Percentiles rank a stretch among this genome's conserved stretches.
Conservation (phyloP, 352 stramenopile species). For the Globisporangium paroecandrum region DNA sequence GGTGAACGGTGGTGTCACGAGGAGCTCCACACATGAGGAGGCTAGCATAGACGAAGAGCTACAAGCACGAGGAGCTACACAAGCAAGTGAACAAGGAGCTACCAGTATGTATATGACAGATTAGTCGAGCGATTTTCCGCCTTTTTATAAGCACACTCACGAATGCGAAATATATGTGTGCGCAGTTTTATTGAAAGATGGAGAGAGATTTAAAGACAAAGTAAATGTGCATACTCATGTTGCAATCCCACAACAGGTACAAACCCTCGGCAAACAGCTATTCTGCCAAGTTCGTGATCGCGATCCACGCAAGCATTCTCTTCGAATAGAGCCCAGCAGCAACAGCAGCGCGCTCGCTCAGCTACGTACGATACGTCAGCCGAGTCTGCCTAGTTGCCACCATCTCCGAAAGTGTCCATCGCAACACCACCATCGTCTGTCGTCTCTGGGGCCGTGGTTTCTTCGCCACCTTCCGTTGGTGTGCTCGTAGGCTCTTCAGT, state of each 20-base stretch:
- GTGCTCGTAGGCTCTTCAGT: background rate
- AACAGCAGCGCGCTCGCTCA: background rate
- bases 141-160: background rate
- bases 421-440: background rate
- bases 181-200: too few relatives aligned
- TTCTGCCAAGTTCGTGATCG: background rate
- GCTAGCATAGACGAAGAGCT: background rate
- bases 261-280: background rate
- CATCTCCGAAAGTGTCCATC: background rate
- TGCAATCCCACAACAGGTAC: background rate
- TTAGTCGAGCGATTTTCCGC: too few relatives aligned
- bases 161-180: background rate
- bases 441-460: background rate
- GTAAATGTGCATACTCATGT: background rate
- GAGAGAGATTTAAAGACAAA: too few relatives aligned
- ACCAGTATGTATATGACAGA: background rate
- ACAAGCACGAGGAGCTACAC: background rate
- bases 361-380: background rate
- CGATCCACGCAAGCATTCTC: too few relatives aligned
- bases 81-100: background rate
- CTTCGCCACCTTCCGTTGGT: background rate
- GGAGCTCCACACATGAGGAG: background rate
- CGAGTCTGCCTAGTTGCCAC: background rate
- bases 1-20: background rate
- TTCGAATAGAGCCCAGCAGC: background rate